Conservation (phyloP, 2,329 filamentous ascomycete genomes). For the Teratosphaeria destructans region DNA sequence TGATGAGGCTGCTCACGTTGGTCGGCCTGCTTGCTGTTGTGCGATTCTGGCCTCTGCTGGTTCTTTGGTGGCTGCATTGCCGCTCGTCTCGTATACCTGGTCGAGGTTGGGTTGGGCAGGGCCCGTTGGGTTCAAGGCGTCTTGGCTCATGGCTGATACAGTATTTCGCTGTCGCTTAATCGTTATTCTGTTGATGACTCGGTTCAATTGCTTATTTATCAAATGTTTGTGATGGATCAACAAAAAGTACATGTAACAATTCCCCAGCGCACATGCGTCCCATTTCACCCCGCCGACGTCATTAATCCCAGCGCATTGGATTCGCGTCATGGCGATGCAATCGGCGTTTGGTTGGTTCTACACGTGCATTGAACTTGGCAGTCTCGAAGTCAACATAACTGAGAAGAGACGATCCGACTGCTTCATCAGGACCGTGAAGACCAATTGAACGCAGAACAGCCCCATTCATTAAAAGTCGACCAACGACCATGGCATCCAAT, state of each 20-base stretch:
- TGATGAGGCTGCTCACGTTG: not conserved
- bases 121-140: slow-evolving; percentile 27
- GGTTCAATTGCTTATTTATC: not conserved
- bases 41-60: slow-evolving; percentile 29
- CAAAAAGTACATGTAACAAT: not conserved
- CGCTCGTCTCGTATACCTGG: slow-evolving; percentile 37
- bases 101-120: slow-evolving; percentile 34
- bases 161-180: not conserved
- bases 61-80: slow-evolving; percentile 35
- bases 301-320: not conserved
- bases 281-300: not conserved
- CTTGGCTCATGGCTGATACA: slow-evolving; percentile 1
- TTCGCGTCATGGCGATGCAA: not conserved
- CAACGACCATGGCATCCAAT: slow-evolving; percentile 30
- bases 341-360: not conserved
- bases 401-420: not conserved
- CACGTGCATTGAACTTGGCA: not conserved
- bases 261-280: not conserved
- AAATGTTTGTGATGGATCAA: not conserved
- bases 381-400: not conserved
- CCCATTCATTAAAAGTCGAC: not conserved
- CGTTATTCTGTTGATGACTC: not conserved
- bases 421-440: not conserved
- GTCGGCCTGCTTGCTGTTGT: slow-evolving; percentile 12
- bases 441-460: not conserved